A percentile compares a stretch with the other conserved stretches of the same genome.
phyloP scores from a whole-genome alignment of 805 yeast genomes.

The Yarrowia osloensis region DNA sequence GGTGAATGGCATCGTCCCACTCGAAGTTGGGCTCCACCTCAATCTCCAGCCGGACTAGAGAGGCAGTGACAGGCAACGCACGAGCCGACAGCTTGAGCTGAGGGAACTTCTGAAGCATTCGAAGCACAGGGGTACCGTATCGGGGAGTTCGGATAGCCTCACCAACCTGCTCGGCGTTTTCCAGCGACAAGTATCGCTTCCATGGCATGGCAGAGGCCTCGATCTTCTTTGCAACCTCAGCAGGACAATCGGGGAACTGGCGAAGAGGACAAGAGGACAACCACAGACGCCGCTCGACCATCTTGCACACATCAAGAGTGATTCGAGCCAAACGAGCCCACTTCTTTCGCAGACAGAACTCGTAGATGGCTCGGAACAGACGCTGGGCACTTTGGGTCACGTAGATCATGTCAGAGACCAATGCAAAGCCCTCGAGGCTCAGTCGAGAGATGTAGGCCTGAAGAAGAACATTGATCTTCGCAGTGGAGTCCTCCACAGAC shows the following conservation, averaged over 20 bases:
- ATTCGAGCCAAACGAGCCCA: conserved; percentile 68
- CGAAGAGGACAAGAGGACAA: conserved; percentile 78
- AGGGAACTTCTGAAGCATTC: conserved; percentile 73
- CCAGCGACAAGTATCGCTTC: conserved; percentile 67
- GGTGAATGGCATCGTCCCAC: conserved; percentile 72
- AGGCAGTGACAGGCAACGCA: conserved; percentile 76
- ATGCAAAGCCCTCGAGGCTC: conserved; percentile 80
- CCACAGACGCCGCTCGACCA: conserved; percentile 86
- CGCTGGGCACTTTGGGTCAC: conserved; percentile 93
- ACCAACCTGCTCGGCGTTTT: conserved; percentile 73
- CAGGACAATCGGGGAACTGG: conserved; percentile 74
- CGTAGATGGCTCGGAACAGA: conserved; percentile 79
- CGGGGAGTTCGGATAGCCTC: conserved; percentile 75
- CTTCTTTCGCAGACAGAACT: conserved; percentile 65
- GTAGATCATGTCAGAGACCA: conserved; percentile 90
- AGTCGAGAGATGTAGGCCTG: conserved; percentile 86
- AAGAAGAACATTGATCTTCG: conserved; percentile 76
- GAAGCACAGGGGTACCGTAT: conserved; percentile 55
- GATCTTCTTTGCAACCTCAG: conserved; percentile 66
- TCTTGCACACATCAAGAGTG: conserved; percentile 67
- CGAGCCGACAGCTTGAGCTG: conserved; percentile 57
- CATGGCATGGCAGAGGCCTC: conserved; percentile 86
- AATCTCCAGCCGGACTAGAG: conserved; percentile 63
- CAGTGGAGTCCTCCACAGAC: conserved; percentile 63
- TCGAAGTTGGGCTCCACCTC: conserved; percentile 71